phyloP scores from a whole-genome alignment of 345 rosid genomes.

The Euphorbia pulcherrima region DNA sequence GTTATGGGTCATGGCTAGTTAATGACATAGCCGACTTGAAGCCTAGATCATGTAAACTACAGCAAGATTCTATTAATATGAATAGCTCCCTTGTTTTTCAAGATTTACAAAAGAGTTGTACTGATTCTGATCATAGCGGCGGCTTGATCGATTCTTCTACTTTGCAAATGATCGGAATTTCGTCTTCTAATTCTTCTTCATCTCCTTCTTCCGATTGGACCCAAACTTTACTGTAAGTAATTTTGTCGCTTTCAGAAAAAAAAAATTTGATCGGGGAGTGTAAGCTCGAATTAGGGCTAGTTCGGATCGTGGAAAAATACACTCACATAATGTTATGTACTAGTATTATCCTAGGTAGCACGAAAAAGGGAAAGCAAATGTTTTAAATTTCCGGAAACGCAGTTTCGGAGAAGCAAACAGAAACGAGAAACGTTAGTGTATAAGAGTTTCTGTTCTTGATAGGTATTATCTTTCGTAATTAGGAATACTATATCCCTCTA shows the following conservation, averaged over 20 bases:
- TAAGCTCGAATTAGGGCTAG: background rate
- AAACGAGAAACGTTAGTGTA: too few relatives aligned
- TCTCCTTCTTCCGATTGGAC: slow-evolving; percentile 39
- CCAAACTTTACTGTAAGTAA: slow-evolving; percentile 50
- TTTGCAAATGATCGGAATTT: slow-evolving; percentile 39
- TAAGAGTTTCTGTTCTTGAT: too few relatives aligned
- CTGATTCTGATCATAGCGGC: slow-evolving; percentile 31
- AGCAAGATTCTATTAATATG: slow-evolving; percentile 12
- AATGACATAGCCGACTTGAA: slow-evolving; percentile 32
- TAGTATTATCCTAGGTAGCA: too few relatives aligned
- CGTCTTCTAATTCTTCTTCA: slow-evolving; percentile 16
- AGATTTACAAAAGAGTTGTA: slow-evolving; percentile 19
- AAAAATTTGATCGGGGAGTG: background rate
- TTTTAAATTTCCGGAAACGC: too few relatives aligned
- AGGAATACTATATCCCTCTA: too few relatives aligned
- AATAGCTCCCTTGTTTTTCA: slow-evolving; percentile 23
- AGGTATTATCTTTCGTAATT: too few relatives aligned
- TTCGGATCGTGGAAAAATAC: too few relatives aligned
- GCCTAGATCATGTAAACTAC: slow-evolving; percentile 27
- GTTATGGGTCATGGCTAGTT: slow-evolving; percentile 20
- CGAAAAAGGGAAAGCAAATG: too few relatives aligned
- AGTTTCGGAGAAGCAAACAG: too few relatives aligned
- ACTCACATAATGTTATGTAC: too few relatives aligned
- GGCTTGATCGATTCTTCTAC: slow-evolving; percentile 48
- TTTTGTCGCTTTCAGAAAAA: background rate